Evolutionary conservation across 1,284 basidiomycete genomes (phyloP).

Genomic region (Peniophora sp.): DNA sequence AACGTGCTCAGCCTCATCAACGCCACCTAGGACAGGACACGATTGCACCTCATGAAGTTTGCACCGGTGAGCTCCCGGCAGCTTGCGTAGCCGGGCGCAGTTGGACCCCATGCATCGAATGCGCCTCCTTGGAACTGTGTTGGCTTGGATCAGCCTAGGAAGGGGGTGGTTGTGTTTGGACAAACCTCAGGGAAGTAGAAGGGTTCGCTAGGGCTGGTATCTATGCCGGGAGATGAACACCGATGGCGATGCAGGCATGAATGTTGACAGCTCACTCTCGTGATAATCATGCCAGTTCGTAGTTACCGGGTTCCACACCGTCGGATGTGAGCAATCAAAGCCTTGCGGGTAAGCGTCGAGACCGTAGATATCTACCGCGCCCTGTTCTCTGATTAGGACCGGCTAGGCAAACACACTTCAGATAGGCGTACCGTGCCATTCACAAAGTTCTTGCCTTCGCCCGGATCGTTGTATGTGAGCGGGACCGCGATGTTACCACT

Average conservation of each 20-base stretch:
- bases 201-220: conserved; percentile 47
- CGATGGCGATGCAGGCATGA: not conserved
- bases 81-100: conserved; percentile 46
- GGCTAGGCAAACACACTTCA: not conserved
- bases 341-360: conserved; percentile 64
- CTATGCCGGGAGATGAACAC: conserved; percentile 2
- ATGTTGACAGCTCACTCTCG: conserved; percentile 12
- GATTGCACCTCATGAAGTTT: conserved; percentile 38
- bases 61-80: conserved; percentile 56
- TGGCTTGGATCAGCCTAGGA: conserved; percentile 14
- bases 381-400: conserved; percentile 16
- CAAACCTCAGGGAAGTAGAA: conserved; percentile 52
- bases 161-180: conserved; percentile 19
- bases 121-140: conserved; percentile 55
- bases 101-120: conserved; percentile 68
- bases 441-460: conserved; percentile 52
- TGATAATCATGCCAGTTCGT: conserved; percentile 57
- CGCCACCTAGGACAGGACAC: too few relatives aligned
- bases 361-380: conserved; percentile 46
- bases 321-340: conserved; percentile 66
- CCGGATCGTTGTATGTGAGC: conserved; percentile 67
- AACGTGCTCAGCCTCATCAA: too few relatives aligned
- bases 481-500: conserved; percentile 57
- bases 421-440: conserved; percentile 44
- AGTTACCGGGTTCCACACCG: conserved; percentile 47